Percentiles rank a stretch among this genome's conserved stretches.
These are phyloP conservation scores for Xylaria longipes DNA, from an alignment of 495 filamentous ascomycete genomes.

Conservation along the genomic window DNA sequence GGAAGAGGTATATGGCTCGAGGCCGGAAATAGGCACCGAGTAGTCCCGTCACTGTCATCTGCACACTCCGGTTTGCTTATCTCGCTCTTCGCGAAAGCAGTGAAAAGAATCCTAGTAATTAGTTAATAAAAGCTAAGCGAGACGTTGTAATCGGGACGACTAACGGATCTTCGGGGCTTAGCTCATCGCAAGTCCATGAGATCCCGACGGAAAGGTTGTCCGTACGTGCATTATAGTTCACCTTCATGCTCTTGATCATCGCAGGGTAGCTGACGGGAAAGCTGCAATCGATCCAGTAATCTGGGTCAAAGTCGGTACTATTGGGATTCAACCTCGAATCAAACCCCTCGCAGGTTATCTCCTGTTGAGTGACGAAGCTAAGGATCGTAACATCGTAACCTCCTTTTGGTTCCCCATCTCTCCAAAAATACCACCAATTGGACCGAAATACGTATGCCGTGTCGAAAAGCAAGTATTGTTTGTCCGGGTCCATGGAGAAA, in stretches of 20 bases:
- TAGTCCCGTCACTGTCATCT: neutral
- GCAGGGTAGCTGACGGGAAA: neutral
- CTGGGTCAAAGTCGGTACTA: neutral
- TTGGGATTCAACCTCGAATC: neutral
- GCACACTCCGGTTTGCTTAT: conserved; percentile 3
- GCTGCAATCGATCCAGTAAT: neutral
- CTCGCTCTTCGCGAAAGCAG: neutral
- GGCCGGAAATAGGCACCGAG: conserved; percentile 1
- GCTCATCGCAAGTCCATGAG: neutral
- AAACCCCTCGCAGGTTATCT: neutral
- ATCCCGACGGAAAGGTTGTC: neutral
- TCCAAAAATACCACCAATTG: neutral
- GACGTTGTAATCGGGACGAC: neutral
- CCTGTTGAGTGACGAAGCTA: neutral
- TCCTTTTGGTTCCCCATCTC: neutral
- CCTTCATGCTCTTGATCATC: neutral
- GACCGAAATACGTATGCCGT: neutral
- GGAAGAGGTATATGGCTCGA: neutral
- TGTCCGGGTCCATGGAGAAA: neutral
- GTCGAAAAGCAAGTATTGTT: neutral
- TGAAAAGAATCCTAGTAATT: neutral
- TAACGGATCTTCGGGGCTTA: neutral
- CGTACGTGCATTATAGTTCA: neutral
- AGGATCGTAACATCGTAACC: neutral
- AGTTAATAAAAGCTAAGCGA: neutral